These are phyloP conservation scores for Apiospora arundinis DNA, from an alignment of 2,329 filamentous ascomycete genomes.

Conservation along the genomic window DNA sequence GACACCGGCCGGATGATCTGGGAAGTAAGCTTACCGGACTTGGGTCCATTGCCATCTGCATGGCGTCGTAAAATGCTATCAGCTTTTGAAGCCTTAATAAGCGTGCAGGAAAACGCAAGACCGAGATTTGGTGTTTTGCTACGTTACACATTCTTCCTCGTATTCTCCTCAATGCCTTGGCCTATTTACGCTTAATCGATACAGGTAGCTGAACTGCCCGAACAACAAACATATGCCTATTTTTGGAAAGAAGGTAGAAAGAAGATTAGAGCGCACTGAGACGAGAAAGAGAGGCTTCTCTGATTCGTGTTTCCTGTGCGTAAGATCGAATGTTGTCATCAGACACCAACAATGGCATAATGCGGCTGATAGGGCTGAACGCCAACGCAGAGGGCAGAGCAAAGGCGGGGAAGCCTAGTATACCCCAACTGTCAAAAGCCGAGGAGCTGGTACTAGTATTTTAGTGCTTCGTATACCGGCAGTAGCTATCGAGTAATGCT, in stretches of 20 bases:
- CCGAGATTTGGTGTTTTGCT: not conserved
- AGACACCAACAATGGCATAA: not conserved
- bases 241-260: not conserved
- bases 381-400: too few relatives aligned
- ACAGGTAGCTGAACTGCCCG: not conserved
- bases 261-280: not conserved
- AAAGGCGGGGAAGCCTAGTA: slow-evolving; percentile 9
- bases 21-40: not conserved
- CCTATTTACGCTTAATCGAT: not conserved
- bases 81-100: not conserved
- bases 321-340: slow-evolving; percentile 11
- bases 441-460: not conserved
- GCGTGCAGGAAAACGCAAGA: not conserved
- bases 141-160: not conserved
- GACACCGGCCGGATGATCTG: not conserved
- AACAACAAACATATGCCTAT: not conserved
- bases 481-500: not conserved
- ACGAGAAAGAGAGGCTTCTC: not conserved
- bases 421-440: not conserved
- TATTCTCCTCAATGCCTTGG: not conserved
- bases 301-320: not conserved
- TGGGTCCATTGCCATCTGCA: not conserved
- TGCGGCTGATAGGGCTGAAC: slow-evolving; percentile 12
- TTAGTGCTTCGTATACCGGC: not conserved
- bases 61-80: not conserved